phyloP scores from a whole-genome alignment of 768 basidiomycete species.

The Termitomyces sp. region DNA sequence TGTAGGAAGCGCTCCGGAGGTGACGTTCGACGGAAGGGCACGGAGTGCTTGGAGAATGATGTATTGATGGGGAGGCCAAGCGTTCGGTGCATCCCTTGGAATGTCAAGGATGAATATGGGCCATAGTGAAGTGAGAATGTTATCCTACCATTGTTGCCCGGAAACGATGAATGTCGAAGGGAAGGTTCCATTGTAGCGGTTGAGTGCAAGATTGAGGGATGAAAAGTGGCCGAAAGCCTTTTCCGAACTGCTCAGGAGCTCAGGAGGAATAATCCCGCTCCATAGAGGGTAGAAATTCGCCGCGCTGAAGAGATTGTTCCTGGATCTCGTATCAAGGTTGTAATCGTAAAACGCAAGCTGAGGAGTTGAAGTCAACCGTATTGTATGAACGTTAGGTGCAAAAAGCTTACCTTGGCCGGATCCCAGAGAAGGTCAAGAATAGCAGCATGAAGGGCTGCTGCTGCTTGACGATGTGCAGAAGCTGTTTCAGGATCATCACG shows the following conservation, averaged over 20 bases:
- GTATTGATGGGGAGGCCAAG: constrained; percentile 89
- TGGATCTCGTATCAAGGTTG: constrained; percentile 65
- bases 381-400: neutral
- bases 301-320: constrained; percentile 61
- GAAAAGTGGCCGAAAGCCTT: constrained; percentile 74
- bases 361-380: neutral
- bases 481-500: constrained; percentile 39
- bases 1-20: constrained; percentile 50
- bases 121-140: constrained; percentile 6
- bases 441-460: constrained; percentile 56
- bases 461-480: constrained; percentile 50
- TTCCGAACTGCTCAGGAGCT: constrained; percentile 51
- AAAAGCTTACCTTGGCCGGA: constrained; percentile 43
- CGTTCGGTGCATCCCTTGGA: constrained; percentile 80
- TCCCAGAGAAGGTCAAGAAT: constrained; percentile 91
- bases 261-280: constrained; percentile 80
- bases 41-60: constrained; percentile 76
- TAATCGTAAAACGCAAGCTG: constrained; percentile 90
- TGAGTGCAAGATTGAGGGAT: constrained; percentile 72
- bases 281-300: constrained; percentile 86
- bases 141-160: constrained; percentile 72
- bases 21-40: constrained; percentile 70
- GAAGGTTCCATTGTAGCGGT: constrained; percentile 84
- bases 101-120: neutral
- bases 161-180: constrained; percentile 77